Base-by-base conservation (phyloP, 2,329 filamentous ascomycete genomes). In the Xylariaceae sp. region DNA sequence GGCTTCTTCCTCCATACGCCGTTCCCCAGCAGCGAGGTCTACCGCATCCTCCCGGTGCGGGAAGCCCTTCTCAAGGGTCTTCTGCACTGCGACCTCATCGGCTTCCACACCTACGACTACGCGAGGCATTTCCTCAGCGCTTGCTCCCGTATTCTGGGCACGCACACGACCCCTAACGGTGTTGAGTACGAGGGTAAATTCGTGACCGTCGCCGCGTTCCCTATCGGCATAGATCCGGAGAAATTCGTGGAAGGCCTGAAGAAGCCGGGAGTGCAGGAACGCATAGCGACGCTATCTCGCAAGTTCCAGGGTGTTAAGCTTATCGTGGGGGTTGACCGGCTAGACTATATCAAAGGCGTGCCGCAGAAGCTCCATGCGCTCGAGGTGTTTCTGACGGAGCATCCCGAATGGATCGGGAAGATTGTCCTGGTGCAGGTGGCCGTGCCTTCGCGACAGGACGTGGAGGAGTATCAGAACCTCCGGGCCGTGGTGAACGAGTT, bases 81-180 rank as follows among this genome's bases (percentile, higher is more conserved):
- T 37, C 79, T 99, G 32, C 88, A 95, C 69, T 96, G 92, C 75
- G 94, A 97, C 69, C 77, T 99, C 55, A 90, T 97, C 67, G 94
- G 94, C 30, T 97, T 99, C 77, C 94, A 99, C 73, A 99, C 94
- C 26, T 97, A 96, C 75, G 92, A 97, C 74, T 99, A 99, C 68
- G 92, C 92, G n/a, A 83, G 94, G 49, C 94, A 99, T 73, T 99
- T 97, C 75, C 75, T 99, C 62, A 96, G 91, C 74, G 92, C 89
- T 68, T 97, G 94, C 74, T 92, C 91, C n/a, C 87, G 92, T 61
- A 94, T 97, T 62, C 79, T 96, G 78, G 88, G 77, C 59, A 83
- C 87, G 1, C 76, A 83, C 1, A 96, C 92, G 1, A 95, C 91
- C 1, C 92, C 92, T 0, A 96, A 95, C 65, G 91, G 92, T 12